Evolutionary conservation across 2,329 filamentous ascomycete species (phyloP), one percentile per base, ranked within the genome.

Genomic region (Shiraia bambusicola): DNA sequence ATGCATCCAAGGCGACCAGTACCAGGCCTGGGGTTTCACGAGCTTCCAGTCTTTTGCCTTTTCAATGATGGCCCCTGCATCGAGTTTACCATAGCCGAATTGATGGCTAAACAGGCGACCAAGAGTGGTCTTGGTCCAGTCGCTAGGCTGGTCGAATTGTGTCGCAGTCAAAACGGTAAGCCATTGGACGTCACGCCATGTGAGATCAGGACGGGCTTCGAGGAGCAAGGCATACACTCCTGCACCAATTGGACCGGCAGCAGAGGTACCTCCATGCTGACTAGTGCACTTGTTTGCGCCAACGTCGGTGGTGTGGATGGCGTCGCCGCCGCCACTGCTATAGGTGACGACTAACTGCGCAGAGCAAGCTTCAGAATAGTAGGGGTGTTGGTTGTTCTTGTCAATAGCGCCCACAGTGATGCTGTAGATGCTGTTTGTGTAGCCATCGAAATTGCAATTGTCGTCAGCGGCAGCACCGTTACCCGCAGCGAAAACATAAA

Each of bases 391-490:
- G 28, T 92, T 91, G 54, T 86, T 83, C 45, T 88, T 80, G 66
- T 96, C 91, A 49, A 98, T 86, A 25, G 92, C 92, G 27, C 93
- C 93, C 13, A 98, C 90, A 0, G 91, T 95, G 58, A 98, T 93
- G 67, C 90, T 96, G 77, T 97, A 98, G 58, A 98, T 98, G 65
- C 91, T 96, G 75, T 98, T 98, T 45, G 93, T 98, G 71, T 98
- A 98, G 28, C 93, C 93, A 65, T 98, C 93, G 66, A 98, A 98
- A 68, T 98, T 98, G 78, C 93, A 98, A 71, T 98, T 97, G 68
- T 98, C 93, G 33, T 88, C 91, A 51, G 76, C 82, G 3, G 77
- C 76, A 8, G 92, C 94, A 43, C 93, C 93, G 63, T 98, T 98
- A 45, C 93, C 93, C 53, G 92, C 91, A 30, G 93, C 93, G 69